phyloP scores from a whole-genome alignment of 495 filamentous ascomycete species.

The Daldinia caldariorum region DNA sequence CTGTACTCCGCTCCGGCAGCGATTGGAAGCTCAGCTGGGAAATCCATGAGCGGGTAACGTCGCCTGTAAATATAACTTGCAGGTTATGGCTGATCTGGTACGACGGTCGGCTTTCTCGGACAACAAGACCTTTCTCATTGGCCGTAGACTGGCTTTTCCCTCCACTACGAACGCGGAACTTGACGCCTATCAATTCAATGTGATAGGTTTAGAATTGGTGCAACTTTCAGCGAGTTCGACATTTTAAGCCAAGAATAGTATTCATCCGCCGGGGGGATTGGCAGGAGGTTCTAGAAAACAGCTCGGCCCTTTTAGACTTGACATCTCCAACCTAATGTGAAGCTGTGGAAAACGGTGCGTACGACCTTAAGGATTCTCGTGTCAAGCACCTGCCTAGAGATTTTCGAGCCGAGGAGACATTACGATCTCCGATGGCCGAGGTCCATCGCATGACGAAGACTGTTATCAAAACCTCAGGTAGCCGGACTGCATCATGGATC shows the following conservation, averaged over 20 bases:
- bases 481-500: no score
- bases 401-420: no score
- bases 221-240: not conserved
- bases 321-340: not conserved
- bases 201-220: not conserved
- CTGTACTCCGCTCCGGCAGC: not conserved
- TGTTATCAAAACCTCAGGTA: no score
- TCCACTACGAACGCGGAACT: not conserved
- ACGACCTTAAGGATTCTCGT: not conserved
- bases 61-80: not conserved
- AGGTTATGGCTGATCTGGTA: conserved; percentile 1
- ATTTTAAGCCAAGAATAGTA: not conserved
- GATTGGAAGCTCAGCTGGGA: not conserved
- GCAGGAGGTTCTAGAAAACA: not conserved
- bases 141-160: not conserved
- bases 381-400: no score
- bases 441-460: no score
- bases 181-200: not conserved
- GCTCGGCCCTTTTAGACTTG: not conserved
- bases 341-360: not conserved
- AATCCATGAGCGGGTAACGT: not conserved
- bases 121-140: not conserved
- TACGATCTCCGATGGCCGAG: no score
- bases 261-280: not conserved
- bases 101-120: not conserved